phyloP scores from a whole-genome alignment of 352 stramenopile genomes.

The Pythium aristosporum region DNA sequence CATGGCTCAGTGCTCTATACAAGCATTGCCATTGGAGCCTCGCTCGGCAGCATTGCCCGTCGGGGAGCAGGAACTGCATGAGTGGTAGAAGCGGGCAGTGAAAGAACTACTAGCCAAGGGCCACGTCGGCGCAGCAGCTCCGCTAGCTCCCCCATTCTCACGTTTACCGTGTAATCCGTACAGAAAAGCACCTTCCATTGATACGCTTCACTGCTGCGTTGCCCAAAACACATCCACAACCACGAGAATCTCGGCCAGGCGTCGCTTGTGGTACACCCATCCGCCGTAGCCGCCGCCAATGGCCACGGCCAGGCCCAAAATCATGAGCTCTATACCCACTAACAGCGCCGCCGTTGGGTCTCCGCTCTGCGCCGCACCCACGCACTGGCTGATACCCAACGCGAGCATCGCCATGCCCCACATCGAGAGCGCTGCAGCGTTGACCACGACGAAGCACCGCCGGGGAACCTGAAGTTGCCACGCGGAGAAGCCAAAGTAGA shows the following conservation, averaged over 20 bases:
- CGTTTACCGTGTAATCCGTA: neutral
- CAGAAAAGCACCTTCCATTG: too few species aligned
- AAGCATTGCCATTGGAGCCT: too few species aligned
- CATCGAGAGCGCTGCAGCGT: neutral
- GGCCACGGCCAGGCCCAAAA: neutral
- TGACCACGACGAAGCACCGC: slow-evolving; percentile 12
- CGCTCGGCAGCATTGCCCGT: too few species aligned
- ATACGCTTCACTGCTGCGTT: neutral
- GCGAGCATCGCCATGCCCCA: slow-evolving; percentile 6
- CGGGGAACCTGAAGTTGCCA: slow-evolving; percentile 8
- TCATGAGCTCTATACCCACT: slow-evolving; percentile 1
- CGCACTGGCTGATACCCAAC: slow-evolving; percentile 12
- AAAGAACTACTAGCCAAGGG: too few species aligned
- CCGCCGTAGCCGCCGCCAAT: slow-evolving; percentile 12
- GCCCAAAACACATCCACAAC: slow-evolving; percentile 4
- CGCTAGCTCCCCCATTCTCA: too few species aligned
- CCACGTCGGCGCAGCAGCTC: too few species aligned
- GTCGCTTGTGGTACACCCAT: slow-evolving; percentile 15
- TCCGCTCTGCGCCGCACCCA: neutral
- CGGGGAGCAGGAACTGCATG: too few species aligned
- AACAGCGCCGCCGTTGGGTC: neutral
- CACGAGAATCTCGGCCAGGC: slow-evolving; percentile 13
- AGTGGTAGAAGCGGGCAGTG: too few species aligned
- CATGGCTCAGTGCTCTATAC: too few species aligned
- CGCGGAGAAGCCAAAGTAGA: slow-evolving; percentile 12